Conservation (phyloP, 768 basidiomycete genomes). For the Auriculariales sp. region DNA sequence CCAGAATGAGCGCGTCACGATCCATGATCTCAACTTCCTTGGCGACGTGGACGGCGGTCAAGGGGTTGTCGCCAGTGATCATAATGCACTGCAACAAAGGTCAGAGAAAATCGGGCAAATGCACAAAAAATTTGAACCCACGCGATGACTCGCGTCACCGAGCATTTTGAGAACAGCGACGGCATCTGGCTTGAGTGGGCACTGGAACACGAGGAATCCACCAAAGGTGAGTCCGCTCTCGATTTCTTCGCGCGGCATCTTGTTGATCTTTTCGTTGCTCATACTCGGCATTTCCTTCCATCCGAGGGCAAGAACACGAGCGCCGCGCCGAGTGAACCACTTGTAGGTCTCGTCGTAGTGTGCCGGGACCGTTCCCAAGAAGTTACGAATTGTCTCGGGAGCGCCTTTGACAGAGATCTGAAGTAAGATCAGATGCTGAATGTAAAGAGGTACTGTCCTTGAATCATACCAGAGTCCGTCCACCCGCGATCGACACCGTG, state of each 20-base stretch:
- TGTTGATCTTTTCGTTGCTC: conserved; percentile 70
- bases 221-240: conserved; percentile 71
- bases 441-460: neutral
- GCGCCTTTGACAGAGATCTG: conserved; percentile 94
- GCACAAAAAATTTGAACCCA: conserved; percentile 25
- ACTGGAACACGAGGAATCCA: conserved; percentile 99
- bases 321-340: conserved; percentile 84
- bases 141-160: conserved; percentile 89
- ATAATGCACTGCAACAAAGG: conserved; percentile 63
- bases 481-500: conserved; percentile 56
- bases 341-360: conserved; percentile 92
- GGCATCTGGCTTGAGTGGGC: conserved; percentile 89
- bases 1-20: conserved; percentile 84
- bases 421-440: neutral
- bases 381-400: conserved; percentile 86
- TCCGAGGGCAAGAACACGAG: conserved; percentile 84
- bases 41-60: conserved; percentile 94
- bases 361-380: conserved; percentile 61
- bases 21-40: conserved; percentile 95
- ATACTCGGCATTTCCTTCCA: conserved; percentile 69
- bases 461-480: conserved; percentile 43
- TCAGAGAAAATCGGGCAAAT: neutral
- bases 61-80: conserved; percentile 98
- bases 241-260: conserved; percentile 64
- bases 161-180: conserved; percentile 85